Evolutionary conservation across 495 filamentous ascomycete species (phyloP).

Genomic region (Tuber brumale): DNA sequence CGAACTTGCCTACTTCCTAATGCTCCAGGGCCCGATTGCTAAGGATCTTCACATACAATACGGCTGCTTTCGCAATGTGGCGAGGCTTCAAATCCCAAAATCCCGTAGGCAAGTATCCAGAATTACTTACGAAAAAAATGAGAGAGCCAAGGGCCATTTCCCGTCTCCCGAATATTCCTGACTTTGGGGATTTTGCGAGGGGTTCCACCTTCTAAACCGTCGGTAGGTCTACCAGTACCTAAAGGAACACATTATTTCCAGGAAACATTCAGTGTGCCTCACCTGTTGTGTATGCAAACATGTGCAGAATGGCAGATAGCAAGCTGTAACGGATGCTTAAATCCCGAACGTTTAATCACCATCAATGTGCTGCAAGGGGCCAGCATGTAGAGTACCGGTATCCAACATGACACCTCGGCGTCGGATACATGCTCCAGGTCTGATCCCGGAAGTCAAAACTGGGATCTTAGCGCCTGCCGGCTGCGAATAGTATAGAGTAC

Average conservation of each 20-base stretch:
- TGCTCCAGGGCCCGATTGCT: neutral
- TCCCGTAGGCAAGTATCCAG: neutral
- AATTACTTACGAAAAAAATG: neutral
- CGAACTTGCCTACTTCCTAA: neutral
- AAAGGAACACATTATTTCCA: neutral
- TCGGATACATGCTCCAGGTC: neutral
- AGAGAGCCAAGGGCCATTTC: neutral
- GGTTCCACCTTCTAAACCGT: neutral
- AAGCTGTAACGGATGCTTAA: neutral
- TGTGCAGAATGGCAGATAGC: neutral
- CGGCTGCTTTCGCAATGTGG: neutral
- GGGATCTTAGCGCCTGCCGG: neutral
- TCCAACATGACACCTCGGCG: neutral
- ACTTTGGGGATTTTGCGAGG: neutral
- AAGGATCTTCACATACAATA: neutral
- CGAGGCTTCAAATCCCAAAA: neutral
- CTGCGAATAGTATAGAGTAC: neutral
- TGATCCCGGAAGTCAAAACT: neutral
- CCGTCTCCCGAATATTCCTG: neutral
- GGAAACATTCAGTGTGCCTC: neutral
- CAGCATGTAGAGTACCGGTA: neutral
- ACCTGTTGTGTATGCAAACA: neutral
- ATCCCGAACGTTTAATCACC: neutral
- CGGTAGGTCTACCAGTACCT: neutral
- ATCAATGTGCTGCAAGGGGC: neutral